Conservation (phyloP, 441 rosid species). For the Dalechampia spathulata region DNA sequence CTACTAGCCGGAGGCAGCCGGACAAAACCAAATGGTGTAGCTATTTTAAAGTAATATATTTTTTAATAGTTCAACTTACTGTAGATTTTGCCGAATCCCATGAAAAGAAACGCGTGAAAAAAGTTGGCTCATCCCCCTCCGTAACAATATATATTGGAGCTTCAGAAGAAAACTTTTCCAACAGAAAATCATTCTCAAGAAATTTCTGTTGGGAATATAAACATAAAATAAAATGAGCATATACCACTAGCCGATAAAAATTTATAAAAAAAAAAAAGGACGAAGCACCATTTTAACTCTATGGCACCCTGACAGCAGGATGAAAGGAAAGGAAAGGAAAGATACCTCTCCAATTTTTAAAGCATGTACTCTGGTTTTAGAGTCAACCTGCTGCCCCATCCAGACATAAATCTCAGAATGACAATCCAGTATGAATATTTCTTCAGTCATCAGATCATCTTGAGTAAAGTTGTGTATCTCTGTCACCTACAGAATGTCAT, state of each 20-base stretch:
- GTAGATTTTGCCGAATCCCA: slow-evolving; percentile 85
- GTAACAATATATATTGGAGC: slow-evolving; percentile 63
- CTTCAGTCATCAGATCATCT: slow-evolving; percentile 97
- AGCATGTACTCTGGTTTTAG: slow-evolving; percentile 57
- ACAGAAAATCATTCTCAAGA: slow-evolving; percentile 66
- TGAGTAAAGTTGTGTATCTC: slow-evolving; percentile 83
- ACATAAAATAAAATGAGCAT: neutral
- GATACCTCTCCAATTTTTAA: slow-evolving; percentile 78
- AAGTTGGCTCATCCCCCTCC: slow-evolving; percentile 92
- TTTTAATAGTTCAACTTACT: too few species aligned
- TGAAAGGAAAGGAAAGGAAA: too few species aligned
- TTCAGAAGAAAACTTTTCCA: slow-evolving; percentile 65
- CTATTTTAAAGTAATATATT: too few species aligned
- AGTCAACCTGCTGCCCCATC: slow-evolving; percentile 87
- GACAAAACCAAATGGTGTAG: too few species aligned
- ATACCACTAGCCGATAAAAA: too few species aligned
- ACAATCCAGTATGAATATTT: slow-evolving; percentile 83
- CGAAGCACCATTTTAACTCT: too few species aligned
- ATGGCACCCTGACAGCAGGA: too few species aligned
- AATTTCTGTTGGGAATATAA: slow-evolving; percentile 50
- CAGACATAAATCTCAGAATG: slow-evolving; percentile 83
- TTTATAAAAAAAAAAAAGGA: too few species aligned
- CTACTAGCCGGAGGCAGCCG: too few species aligned
- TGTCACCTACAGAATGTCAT: slow-evolving; percentile 41
- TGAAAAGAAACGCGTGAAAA: slow-evolving; percentile 85